These are phyloP conservation scores for Aspergillus melleus DNA, from an alignment of 2,329 filamentous ascomycete species.

Conservation along the genomic window DNA sequence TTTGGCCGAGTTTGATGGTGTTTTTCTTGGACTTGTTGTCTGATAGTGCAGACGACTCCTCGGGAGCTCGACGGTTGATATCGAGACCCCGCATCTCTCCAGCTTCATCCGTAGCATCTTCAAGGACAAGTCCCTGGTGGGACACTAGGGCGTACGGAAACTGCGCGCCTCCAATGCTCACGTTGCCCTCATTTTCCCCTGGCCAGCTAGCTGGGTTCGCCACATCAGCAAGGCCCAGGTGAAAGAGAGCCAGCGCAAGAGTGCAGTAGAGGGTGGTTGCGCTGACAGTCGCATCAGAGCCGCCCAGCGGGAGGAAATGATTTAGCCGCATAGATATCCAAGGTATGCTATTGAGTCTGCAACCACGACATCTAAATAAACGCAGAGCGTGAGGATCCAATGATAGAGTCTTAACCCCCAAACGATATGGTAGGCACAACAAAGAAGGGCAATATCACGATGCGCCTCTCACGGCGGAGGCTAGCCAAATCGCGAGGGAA, in stretches of 20 bases:
- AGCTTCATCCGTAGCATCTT: conserved; percentile 31
- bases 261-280: conserved; percentile 61
- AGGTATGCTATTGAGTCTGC: neutral
- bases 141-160: conserved; percentile 27
- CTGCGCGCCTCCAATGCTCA: conserved; percentile 41
- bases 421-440: neutral
- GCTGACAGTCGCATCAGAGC: conserved; percentile 66
- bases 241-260: conserved; percentile 62
- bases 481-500: conserved; percentile 14
- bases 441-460: neutral
- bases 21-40: conserved; percentile 66
- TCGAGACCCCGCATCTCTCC: conserved; percentile 33
- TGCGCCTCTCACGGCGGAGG: conserved; percentile 12
- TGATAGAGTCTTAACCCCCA: neutral
- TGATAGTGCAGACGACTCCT: conserved; percentile 50
- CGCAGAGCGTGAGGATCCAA: too few relatives aligned
- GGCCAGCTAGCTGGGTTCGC: conserved; percentile 50
- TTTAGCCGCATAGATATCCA: conserved; percentile 44
- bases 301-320: conserved; percentile 69
- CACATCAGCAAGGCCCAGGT: conserved; percentile 65
- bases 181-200: conserved; percentile 49
- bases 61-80: conserved; percentile 59
- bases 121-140: conserved; percentile 32
- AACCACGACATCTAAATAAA: neutral
- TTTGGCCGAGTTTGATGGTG: conserved; percentile 64